Conservation (phyloP, 2,329 filamentous ascomycete genomes). For the Sclerotinia spermophila region DNA sequence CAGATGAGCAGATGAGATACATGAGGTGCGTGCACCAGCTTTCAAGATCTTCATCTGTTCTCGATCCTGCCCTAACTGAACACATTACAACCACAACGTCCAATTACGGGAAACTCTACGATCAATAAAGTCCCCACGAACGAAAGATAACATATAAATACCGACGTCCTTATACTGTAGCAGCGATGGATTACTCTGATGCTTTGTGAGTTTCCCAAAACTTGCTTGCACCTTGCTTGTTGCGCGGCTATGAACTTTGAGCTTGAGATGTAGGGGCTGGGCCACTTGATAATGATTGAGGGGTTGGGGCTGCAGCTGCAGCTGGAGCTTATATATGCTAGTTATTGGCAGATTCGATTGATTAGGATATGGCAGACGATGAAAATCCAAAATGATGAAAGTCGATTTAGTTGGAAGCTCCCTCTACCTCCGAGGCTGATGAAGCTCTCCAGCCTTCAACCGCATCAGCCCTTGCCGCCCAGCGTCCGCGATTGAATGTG, state of each 20-base stretch:
- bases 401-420: background rate
- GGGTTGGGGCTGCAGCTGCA: background rate
- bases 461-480: constrained; percentile 2
- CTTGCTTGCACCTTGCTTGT: constrained; percentile 1
- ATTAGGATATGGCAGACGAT: background rate
- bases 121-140: background rate
- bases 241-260: constrained; percentile 14
- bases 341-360: background rate
- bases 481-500: constrained; percentile 24
- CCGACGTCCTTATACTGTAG: background rate
- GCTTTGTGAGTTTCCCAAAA: constrained; percentile 65
- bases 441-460: background rate
- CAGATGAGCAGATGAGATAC: background rate
- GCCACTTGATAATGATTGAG: background rate
- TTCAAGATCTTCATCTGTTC: background rate
- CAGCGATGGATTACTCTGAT: constrained; percentile 81
- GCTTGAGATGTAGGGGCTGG: background rate
- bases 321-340: background rate
- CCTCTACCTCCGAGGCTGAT: constrained; percentile 1
- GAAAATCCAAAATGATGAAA: background rate
- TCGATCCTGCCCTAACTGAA: background rate
- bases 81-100: constrained; percentile 9
- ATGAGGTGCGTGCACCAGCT: background rate
- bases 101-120: background rate
- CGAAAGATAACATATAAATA: background rate